Percentiles rank a stretch among this genome's conserved stretches.
Evolutionary conservation across 2,329 filamentous ascomycete species (phyloP).

Genomic region (Iodosphaeria phyllophila): DNA sequence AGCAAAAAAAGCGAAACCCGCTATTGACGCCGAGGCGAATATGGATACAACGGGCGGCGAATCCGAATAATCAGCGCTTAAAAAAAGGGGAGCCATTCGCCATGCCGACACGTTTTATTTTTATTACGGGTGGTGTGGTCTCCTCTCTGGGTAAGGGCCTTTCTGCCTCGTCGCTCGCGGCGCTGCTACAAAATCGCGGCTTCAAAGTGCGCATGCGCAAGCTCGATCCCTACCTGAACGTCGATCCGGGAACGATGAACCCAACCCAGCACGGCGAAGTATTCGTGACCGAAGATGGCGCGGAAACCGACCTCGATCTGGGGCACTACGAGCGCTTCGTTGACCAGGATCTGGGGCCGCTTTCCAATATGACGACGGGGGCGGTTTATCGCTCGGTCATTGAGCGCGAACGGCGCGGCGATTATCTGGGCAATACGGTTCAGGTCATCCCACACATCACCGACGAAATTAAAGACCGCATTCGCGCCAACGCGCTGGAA

Average conservation of each 20-base stretch:
- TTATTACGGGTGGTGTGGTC: slow-evolving; percentile 19
- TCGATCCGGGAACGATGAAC: slow-evolving; percentile 36
- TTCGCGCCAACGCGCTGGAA: slow-evolving; percentile 71
- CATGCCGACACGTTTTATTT: slow-evolving; percentile 6
- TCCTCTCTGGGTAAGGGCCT: slow-evolving; percentile 31
- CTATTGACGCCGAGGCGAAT: too few relatives aligned
- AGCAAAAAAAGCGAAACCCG: too few relatives aligned
- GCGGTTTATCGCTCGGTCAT: slow-evolving; percentile 91
- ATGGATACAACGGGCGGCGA: too few relatives aligned
- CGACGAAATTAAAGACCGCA: slow-evolving; percentile 69
- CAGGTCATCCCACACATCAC: slow-evolving; percentile 90
- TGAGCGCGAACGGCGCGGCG: slow-evolving; percentile 39
- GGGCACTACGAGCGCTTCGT: slow-evolving; percentile 35
- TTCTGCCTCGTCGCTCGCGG: slow-evolving; percentile 55
- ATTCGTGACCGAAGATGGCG: neutral
- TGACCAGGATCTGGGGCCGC: slow-evolving; percentile 59
- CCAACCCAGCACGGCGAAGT: neutral
- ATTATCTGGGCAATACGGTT: slow-evolving; percentile 77
- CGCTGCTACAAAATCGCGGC: slow-evolving; percentile 64
- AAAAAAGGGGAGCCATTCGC: neutral
- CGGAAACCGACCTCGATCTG: neutral
- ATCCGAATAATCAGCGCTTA: too few relatives aligned
- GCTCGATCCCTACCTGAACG: slow-evolving; percentile 52
- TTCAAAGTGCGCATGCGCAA: slow-evolving; percentile 42
- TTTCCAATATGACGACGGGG: slow-evolving; percentile 94